Percentiles rank a stretch among this genome's conserved stretches.
These are phyloP conservation scores for Colletotrichum tanaceti DNA, from an alignment of 2,329 filamentous ascomycete species.

Conservation along the genomic window DNA sequence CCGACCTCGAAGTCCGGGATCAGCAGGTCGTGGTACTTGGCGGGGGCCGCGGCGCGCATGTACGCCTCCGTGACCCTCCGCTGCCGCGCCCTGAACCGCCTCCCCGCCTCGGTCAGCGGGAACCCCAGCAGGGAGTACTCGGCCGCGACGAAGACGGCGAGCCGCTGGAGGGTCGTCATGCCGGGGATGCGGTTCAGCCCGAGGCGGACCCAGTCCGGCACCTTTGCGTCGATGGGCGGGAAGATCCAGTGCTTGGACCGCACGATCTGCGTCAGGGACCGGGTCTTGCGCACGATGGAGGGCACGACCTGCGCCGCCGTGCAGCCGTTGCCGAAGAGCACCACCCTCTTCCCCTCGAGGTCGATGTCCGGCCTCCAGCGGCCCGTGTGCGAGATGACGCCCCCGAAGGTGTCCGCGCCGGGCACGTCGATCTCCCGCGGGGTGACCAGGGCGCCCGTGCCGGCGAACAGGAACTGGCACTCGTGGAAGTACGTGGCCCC, in stretches of 20 bases:
- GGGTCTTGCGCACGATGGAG: conserved; percentile 51
- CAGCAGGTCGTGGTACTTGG: conserved; percentile 70
- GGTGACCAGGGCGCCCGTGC: conserved; percentile 49
- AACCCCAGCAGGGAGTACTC: conserved; percentile 53
- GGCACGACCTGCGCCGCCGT: conserved; percentile 66
- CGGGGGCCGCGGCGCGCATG: conserved; percentile 60
- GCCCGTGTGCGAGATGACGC: conserved; percentile 66
- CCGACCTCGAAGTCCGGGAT: conserved; percentile 72
- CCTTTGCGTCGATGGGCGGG: conserved; percentile 47
- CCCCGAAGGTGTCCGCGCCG: conserved; percentile 62
- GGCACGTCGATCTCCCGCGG: conserved; percentile 56
- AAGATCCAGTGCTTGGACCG: conserved; percentile 58
- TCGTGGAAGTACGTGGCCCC: conserved; percentile 49
- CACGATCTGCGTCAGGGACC: conserved; percentile 51
- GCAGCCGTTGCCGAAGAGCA: conserved; percentile 66
- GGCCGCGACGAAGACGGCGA: conserved; percentile 55
- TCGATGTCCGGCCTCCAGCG: conserved; percentile 65
- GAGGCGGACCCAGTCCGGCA: conserved; percentile 39
- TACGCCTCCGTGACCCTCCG: conserved; percentile 55
- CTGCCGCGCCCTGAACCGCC: conserved; percentile 50
- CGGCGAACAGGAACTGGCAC: conserved; percentile 54
- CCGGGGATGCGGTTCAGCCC: conserved; percentile 64
- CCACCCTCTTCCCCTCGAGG: conserved; percentile 59
- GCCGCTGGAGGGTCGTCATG: conserved; percentile 52
- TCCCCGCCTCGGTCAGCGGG: background rate